Percentiles rank a stretch among this genome's conserved stretches.
phyloP scores from a whole-genome alignment of 371 early-diverging fungal genomes.

The Actinomucor elegans region DNA sequence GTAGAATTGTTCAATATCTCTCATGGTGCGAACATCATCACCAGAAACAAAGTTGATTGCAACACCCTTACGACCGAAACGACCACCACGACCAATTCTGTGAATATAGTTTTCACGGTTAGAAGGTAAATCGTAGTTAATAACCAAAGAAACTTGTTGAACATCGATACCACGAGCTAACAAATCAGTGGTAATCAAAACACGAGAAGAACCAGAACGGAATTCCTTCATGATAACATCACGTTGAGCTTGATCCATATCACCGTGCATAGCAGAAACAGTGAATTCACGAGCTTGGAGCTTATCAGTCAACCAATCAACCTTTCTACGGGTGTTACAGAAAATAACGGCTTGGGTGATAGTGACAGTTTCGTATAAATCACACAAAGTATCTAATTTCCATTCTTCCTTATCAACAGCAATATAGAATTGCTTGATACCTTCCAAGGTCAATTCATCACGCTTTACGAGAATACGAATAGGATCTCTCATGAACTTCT shows the following conservation, averaged over 20 bases:
- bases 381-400: slow-evolving; percentile 90
- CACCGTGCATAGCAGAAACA: slow-evolving; percentile 95
- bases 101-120: slow-evolving; percentile 98
- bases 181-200: slow-evolving; percentile 98
- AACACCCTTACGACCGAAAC: slow-evolving; percentile 99
- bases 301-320: slow-evolving; percentile 88
- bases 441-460: slow-evolving; percentile 95
- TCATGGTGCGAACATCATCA: slow-evolving; percentile 92
- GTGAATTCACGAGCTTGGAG: slow-evolving; percentile 85
- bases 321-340: slow-evolving; percentile 94
- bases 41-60: slow-evolving; percentile 98
- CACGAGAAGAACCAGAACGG: slow-evolving; percentile 92
- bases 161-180: slow-evolving; percentile 99
- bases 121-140: slow-evolving; percentile 93
- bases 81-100: slow-evolving; percentile 99
- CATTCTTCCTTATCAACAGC: slow-evolving; percentile 90
- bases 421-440: slow-evolving; percentile 93
- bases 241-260: slow-evolving; percentile 96
- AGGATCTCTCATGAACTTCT: slow-evolving; percentile 92
- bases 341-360: slow-evolving; percentile 97
- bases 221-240: slow-evolving; percentile 98
- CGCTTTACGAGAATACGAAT: slow-evolving; percentile 94
- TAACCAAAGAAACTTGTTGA: slow-evolving; percentile 98
- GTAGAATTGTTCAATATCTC: slow-evolving; percentile 96
- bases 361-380: slow-evolving; percentile 89